phyloP scores from a whole-genome alignment of 495 filamentous ascomycete genomes.

The Ascobolus immersus region DNA sequence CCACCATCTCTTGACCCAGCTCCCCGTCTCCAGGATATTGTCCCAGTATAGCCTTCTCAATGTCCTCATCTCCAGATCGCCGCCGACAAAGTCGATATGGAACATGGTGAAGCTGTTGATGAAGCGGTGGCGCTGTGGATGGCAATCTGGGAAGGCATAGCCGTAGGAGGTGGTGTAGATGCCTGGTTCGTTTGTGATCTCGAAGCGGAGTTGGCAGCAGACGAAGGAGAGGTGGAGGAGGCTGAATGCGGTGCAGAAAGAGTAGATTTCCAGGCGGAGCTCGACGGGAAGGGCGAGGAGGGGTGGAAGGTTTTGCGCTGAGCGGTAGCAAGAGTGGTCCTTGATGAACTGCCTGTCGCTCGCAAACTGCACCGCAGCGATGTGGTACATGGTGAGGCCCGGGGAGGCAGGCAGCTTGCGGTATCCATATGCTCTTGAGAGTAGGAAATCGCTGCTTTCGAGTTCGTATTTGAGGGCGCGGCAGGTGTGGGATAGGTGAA shows the following conservation, averaged over 20 bases:
- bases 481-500: too few species aligned
- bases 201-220: too few species aligned
- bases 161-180: slow-evolving; percentile 19
- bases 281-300: slow-evolving; percentile 39
- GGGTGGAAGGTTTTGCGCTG: slow-evolving; percentile 56
- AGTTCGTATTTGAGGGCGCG: too few species aligned
- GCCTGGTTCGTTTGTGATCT: too few species aligned
- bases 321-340: too few species aligned
- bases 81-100: slow-evolving; percentile 68
- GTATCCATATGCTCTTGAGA: slow-evolving; percentile 34
- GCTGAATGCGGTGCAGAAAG: slow-evolving; percentile 29
- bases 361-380: slow-evolving; percentile 69
- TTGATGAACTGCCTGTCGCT: too few species aligned
- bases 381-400: slow-evolving; percentile 65
- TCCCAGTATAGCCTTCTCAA: slow-evolving; percentile 87
- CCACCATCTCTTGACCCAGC: slow-evolving; percentile 42
- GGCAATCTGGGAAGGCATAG: slow-evolving; percentile 15
- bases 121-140: slow-evolving; percentile 55
- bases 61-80: slow-evolving; percentile 46
- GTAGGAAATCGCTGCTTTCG: too few species aligned
- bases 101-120: slow-evolving; percentile 84
- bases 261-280: too few species aligned
- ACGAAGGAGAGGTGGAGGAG: slow-evolving; percentile 32
- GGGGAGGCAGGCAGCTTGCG: slow-evolving; percentile 36
- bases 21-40: slow-evolving; percentile 85